Evolutionary conservation across 2,329 filamentous ascomycete species (phyloP), one percentile per base, ranked within the genome.

Genomic region (Alternaria gansuensis): DNA sequence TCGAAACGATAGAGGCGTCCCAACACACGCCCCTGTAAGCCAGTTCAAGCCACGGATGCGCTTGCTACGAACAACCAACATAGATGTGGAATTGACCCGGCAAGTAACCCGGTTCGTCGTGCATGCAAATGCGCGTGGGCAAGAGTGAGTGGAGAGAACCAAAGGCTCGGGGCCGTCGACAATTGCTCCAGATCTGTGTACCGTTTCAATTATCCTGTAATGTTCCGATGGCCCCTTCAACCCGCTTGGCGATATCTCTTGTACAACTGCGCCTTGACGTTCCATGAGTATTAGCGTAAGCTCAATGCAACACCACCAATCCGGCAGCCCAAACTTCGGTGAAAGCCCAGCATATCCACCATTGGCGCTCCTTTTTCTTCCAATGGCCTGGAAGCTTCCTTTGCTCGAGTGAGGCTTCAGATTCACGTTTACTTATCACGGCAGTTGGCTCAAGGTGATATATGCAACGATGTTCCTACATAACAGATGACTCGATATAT

Each of bases 241-340:
- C 50, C 54, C 52, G 33, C 74, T 76, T 76, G 73, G 73, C 74
- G 71, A 74, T 77, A 75, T 70, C 65, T 56, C 24, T 60, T 73
- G 74, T 77, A 66, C 65, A 37, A 75, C 73, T 48, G 48, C 45
- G 64, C 62, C 63, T 60, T 58, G 60, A 56, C 59, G 62, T 60
- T 65, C 64, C 64, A 63, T 60, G 65, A 63, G 64, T 54, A 58
- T 59, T 67, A 62, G 67, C 61, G 59, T 64, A 58, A 60, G 60
- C 65, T 60, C 59, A 60, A 71, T 73, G 71, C 71, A 74, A 52
- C 48, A 54, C 54, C 64, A 66, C 69, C 54, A 57, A 73, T 73
- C 50, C 53, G 68, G 70, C 41, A 63, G 43, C 49, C 46, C 43
- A 61, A 67, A 62, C 50, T 55, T 70, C 63, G 62, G 62, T 69